These are phyloP conservation scores for Myxozyma kluyveri DNA, from an alignment of 805 yeast genomes.

Conservation along the genomic window DNA sequence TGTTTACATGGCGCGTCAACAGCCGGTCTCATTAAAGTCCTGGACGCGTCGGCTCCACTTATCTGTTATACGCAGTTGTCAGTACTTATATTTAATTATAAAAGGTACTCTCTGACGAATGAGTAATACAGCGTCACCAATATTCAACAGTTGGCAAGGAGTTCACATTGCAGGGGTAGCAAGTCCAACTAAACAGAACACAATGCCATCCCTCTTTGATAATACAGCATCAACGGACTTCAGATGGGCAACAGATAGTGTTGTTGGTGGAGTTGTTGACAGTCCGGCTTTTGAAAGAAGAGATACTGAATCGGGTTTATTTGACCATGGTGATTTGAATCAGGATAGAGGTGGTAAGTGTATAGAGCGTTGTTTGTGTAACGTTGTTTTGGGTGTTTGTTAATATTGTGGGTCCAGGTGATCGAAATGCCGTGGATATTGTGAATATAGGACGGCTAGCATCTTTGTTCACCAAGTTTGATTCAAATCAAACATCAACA, in stretches of 20 bases:
- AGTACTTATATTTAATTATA: too few relatives aligned
- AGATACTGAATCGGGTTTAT: conserved; percentile 3
- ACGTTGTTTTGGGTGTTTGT: neutral
- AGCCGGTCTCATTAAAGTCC: too few relatives aligned
- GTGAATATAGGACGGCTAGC: neutral
- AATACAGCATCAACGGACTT: conserved; percentile 20
- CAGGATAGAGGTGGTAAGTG: too few relatives aligned
- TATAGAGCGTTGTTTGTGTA: neutral
- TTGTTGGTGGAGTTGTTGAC: conserved; percentile 7
- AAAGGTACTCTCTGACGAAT: too few relatives aligned
- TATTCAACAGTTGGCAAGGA: neutral
- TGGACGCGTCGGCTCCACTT: too few relatives aligned
- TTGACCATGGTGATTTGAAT: conserved; percentile 14
- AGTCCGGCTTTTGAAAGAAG: neutral
- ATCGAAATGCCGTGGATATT: neutral
- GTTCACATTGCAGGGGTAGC: neutral
- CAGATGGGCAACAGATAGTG: conserved; percentile 24
- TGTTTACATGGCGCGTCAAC: too few relatives aligned
- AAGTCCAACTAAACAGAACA: neutral
- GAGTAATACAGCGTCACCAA: too few relatives aligned
- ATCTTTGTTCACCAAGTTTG: conserved; percentile 16
- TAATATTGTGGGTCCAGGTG: too few relatives aligned
- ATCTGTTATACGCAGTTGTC: too few relatives aligned
- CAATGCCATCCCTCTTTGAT: conserved; percentile 13
- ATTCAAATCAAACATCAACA: conserved; percentile 18